A percentile compares a stretch with the other conserved stretches of the same genome.
These are phyloP conservation scores for Acer saccharum DNA, from an alignment of 345 rosid genomes.

Conservation along the genomic window DNA sequence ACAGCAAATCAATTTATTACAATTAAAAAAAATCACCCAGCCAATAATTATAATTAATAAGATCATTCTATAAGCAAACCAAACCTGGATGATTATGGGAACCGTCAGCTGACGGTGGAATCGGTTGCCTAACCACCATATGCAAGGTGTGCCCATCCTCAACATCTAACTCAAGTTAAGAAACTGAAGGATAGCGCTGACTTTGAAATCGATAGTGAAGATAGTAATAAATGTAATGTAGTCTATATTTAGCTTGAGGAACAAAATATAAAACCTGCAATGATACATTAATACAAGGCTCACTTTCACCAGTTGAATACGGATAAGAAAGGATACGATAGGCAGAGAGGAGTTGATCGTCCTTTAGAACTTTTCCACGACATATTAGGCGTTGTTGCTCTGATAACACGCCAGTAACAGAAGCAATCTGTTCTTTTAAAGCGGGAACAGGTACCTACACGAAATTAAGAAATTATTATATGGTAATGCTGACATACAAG, in stretches of 20 bases:
- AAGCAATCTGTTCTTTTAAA: constrained; percentile 76
- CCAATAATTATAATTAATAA: neutral
- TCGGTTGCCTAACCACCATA: constrained; percentile 76
- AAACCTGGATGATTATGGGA: constrained; percentile 51
- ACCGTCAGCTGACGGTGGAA: constrained; percentile 51
- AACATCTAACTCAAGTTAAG: constrained; percentile 60
- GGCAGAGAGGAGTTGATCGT: constrained; percentile 82
- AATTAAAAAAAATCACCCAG: neutral
- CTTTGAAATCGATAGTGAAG: neutral
- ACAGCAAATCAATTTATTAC: neutral
- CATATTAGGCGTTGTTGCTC: constrained; percentile 81
- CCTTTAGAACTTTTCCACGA: constrained; percentile 80
- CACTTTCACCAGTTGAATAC: neutral
- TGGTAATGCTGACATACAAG: neutral
- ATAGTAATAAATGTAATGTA: neutral
- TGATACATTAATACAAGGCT: neutral
- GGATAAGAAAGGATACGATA: constrained; percentile 66
- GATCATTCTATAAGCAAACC: constrained; percentile 1
- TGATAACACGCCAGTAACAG: constrained; percentile 68
- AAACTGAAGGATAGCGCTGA: neutral
- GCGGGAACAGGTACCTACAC: constrained; percentile 77
- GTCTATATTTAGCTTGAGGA: neutral
- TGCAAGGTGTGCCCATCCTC: constrained; percentile 91
- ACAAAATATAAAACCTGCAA: neutral
- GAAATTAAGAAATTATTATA: constrained; percentile 13